Percentiles rank a stretch among this genome's conserved stretches.
Evolutionary conservation across 148 eudicot genomes (phyloP).

Genomic region (Beta vulgaris): DNA sequence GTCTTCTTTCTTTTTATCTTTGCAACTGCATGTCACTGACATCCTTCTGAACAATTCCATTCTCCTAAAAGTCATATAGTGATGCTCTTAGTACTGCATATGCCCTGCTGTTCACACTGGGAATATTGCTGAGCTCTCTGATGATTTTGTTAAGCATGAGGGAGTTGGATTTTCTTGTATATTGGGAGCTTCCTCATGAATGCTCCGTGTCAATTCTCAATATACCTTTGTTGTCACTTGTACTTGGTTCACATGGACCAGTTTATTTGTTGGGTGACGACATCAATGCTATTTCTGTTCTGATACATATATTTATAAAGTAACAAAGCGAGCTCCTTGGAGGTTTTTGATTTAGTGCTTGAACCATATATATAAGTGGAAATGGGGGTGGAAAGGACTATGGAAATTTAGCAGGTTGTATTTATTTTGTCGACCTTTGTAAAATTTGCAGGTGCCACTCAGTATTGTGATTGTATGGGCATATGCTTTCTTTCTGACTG

Average conservation of each 20-base stretch:
- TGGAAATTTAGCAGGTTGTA: background rate
- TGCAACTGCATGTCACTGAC: background rate
- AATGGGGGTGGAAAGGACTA: background rate
- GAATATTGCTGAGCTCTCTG: no score
- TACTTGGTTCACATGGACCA: no score
- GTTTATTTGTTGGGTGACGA: background rate
- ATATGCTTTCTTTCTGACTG: slow-evolving; percentile 87
- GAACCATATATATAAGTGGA: background rate
- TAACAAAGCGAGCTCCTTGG: background rate
- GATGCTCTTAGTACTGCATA: no score
- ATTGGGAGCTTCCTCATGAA: background rate
- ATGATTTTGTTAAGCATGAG: background rate
- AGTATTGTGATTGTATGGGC: slow-evolving; percentile 80
- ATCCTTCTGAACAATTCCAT: no score
- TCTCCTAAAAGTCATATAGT: no score
- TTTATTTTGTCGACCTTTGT: background rate
- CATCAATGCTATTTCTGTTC: background rate
- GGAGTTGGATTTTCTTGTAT: background rate
- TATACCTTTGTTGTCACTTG: background rate
- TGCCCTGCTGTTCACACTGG: no score
- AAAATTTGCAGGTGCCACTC: slow-evolving; percentile 68
- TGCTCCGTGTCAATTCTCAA: background rate
- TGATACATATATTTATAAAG: background rate
- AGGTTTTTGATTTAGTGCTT: background rate
- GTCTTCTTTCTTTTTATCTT: background rate